Conservation (phyloP, 2,329 filamentous ascomycete genomes). For the Nigrospora oryzae region DNA sequence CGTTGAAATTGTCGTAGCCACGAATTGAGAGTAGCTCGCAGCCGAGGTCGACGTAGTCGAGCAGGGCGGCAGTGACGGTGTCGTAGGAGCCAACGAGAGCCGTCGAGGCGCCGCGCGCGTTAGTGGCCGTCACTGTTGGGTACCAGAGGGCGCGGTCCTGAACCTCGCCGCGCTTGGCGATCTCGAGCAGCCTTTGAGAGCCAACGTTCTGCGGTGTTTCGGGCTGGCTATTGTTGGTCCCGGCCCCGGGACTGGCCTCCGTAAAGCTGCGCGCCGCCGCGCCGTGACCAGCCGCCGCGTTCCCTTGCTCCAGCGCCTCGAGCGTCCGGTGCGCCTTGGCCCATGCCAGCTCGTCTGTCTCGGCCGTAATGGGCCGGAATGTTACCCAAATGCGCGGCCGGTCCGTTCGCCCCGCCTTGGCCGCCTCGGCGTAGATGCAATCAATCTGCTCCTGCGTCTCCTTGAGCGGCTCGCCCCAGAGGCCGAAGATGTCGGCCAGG, state of each 20-base stretch:
- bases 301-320: slow-evolving; percentile 32
- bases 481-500: slow-evolving; percentile 53
- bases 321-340: slow-evolving; percentile 49
- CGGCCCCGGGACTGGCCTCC: neutral
- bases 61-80: slow-evolving; percentile 42
- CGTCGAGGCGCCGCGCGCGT: slow-evolving; percentile 50
- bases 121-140: slow-evolving; percentile 52
- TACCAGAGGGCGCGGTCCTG: slow-evolving; percentile 57
- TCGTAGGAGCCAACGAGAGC: slow-evolving; percentile 46
- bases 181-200: slow-evolving; percentile 49
- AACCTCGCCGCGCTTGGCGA: slow-evolving; percentile 45
- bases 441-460: slow-evolving; percentile 57
- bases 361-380: slow-evolving; percentile 51
- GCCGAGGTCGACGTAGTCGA: slow-evolving; percentile 50
- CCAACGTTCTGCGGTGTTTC: slow-evolving; percentile 47
- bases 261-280: neutral
- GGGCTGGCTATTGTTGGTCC: slow-evolving; percentile 7
- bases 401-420: slow-evolving; percentile 46
- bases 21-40: slow-evolving; percentile 51
- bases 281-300: neutral
- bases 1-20: slow-evolving; percentile 53
- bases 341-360: slow-evolving; percentile 56
- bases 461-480: slow-evolving; percentile 56
- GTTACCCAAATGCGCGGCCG: slow-evolving; percentile 55
- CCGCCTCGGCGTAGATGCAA: slow-evolving; percentile 48